Percentiles rank a stretch among this genome's conserved stretches.
phyloP scores from a whole-genome alignment of 176 grass and related monocot species.

The Olyra latifolia region DNA sequence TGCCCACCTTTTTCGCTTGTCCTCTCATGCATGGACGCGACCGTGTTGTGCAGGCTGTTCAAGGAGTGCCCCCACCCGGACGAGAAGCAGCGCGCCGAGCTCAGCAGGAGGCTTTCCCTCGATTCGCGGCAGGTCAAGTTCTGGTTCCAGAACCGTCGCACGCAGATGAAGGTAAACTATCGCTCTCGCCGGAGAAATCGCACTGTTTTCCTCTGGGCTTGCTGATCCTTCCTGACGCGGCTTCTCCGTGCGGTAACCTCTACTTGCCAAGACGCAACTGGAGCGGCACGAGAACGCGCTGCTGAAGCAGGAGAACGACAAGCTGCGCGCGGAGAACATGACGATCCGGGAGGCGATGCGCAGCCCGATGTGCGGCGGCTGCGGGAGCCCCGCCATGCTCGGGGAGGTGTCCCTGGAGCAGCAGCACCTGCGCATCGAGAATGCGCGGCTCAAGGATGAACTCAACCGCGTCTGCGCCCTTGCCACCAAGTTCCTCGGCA shows the following conservation, averaged over 20 bases:
- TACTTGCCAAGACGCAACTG: constrained; percentile 63
- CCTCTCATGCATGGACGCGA: constrained; percentile 46
- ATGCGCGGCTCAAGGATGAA: constrained; percentile 89
- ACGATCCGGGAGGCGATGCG: constrained; percentile 82
- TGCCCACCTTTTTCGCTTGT: constrained; percentile 17
- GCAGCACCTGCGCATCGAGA: constrained; percentile 91
- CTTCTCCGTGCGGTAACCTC: background rate
- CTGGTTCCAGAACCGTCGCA: constrained; percentile 97
- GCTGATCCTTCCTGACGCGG: background rate
- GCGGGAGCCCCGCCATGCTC: constrained; percentile 77
- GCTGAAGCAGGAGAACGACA: constrained; percentile 93
- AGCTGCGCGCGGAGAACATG: constrained; percentile 83
- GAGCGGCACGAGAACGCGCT: constrained; percentile 95
- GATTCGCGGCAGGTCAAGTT: constrained; percentile 98
- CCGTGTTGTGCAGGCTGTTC: constrained; percentile 58
- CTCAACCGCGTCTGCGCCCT: constrained; percentile 73
- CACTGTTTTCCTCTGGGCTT: background rate
- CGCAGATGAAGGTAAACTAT: constrained; percentile 85
- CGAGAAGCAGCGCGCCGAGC: constrained; percentile 90
- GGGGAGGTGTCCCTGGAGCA: constrained; percentile 88
- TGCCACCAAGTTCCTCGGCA: constrained; percentile 84
- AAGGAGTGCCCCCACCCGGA: constrained; percentile 98
- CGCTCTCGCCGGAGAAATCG: background rate
- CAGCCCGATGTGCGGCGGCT: constrained; percentile 80
- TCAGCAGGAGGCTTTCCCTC: constrained; percentile 77